These are phyloP conservation scores for Cytospora piceicola DNA, from an alignment of 2,329 filamentous ascomycete genomes.

Conservation along the genomic window DNA sequence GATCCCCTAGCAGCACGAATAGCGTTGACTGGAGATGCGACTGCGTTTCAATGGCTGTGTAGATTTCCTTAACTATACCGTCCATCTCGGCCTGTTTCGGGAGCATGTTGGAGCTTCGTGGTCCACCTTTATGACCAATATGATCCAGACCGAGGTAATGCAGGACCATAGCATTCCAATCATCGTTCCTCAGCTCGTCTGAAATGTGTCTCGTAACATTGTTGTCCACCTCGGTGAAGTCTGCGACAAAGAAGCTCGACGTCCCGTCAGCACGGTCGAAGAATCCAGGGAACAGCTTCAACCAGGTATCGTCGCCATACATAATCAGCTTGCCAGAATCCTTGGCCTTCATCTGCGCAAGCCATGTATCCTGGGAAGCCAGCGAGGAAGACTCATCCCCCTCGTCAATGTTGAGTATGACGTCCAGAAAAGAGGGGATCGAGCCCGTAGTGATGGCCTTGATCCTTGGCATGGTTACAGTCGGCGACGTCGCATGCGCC, in stretches of 20 bases:
- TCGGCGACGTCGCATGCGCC: constrained; percentile 92
- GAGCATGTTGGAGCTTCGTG: constrained; percentile 84
- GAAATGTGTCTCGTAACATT: constrained; percentile 93
- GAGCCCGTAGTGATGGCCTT: constrained; percentile 98
- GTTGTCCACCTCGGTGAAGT: constrained; percentile 96
- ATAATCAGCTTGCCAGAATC: constrained; percentile 78
- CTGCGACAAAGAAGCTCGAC: constrained; percentile 97
- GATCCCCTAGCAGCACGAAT: constrained; percentile 87
- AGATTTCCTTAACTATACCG: constrained; percentile 74
- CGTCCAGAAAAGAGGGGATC: constrained; percentile 96
- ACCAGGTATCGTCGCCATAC: constrained; percentile 98
- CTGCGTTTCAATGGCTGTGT: constrained; percentile 71
- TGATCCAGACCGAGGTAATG: constrained; percentile 97
- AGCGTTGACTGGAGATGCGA: constrained; percentile 76
- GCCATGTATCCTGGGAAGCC: constrained; percentile 90
- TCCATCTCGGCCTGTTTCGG: constrained; percentile 97
- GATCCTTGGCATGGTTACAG: constrained; percentile 96
- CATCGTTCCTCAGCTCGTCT: constrained; percentile 71
- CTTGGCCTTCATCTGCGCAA: constrained; percentile 85
- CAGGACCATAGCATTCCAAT: constrained; percentile 93
- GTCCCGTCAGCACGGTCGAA: constrained; percentile 91
- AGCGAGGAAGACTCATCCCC: constrained; percentile 89
- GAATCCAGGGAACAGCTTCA: constrained; percentile 90
- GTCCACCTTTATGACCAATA: constrained; percentile 95
- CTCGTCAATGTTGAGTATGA: constrained; percentile 95